phyloP scores from a whole-genome alignment of 352 stramenopile species.

The Ophiocytium majus region DNA sequence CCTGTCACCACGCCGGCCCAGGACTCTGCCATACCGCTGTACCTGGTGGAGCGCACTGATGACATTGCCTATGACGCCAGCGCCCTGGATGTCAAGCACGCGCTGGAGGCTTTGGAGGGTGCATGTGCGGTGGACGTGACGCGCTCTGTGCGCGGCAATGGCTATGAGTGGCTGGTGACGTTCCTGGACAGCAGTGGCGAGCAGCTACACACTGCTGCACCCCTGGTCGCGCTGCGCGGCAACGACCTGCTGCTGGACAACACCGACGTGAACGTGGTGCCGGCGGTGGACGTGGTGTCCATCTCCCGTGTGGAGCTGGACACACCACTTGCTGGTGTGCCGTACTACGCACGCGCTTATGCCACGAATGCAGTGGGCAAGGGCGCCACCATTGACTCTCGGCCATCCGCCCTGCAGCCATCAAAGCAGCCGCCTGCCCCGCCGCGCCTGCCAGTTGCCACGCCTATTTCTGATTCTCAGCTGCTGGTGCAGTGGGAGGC shows the following conservation, averaged over 20 bases:
- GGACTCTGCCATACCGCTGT: conserved; percentile 72
- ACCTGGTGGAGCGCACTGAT: conserved; percentile 78
- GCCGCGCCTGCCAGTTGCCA: conserved; percentile 59
- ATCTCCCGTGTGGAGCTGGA: conserved; percentile 59
- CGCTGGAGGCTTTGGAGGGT: conserved; percentile 77
- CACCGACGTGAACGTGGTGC: conserved; percentile 53
- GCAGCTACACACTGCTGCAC: conserved; percentile 25
- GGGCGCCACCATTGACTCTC: conserved; percentile 58
- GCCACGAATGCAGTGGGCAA: conserved; percentile 63
- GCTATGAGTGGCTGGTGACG: conserved; percentile 85
- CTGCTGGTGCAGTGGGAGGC: conserved; percentile 66
- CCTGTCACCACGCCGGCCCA: conserved; percentile 51
- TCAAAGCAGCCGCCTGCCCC: conserved; percentile 60
- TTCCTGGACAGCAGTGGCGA: conserved; percentile 62
- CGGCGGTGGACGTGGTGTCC: conserved; percentile 60
- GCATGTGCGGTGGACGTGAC: conserved; percentile 81
- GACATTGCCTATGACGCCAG: conserved; percentile 81
- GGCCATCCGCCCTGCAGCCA: conserved; percentile 60
- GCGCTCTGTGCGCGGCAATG: conserved; percentile 70
- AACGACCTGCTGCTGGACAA: conserved; percentile 64
- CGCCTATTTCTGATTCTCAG: conserved; percentile 62
- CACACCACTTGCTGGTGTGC: conserved; percentile 46
- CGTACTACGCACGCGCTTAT: conserved; percentile 63
- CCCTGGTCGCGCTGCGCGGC: conserved; percentile 59
- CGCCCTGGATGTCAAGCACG: conserved; percentile 80